Percentiles rank a stretch among this genome's conserved stretches.
These are phyloP conservation scores for Nicotiana knightiana DNA, from an alignment of 257 asterid species.

Conservation along the genomic window DNA sequence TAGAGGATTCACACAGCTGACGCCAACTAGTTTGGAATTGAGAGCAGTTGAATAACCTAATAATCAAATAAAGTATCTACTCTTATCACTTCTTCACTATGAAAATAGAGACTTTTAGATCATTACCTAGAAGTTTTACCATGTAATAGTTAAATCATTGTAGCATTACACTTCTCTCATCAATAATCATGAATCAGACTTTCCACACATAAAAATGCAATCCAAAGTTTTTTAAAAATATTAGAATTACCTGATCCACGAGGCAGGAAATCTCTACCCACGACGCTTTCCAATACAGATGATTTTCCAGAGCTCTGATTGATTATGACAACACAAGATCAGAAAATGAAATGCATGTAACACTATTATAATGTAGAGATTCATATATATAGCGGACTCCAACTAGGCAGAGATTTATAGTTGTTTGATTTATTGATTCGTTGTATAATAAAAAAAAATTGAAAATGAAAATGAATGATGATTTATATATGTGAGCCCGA, in stretches of 20 bases:
- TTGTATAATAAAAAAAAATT: not conserved
- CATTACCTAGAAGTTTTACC: not conserved
- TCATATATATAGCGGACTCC: not conserved
- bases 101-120: not conserved
- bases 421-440: not conserved
- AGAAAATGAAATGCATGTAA: not conserved
- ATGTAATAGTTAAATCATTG: not conserved
- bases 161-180: not conserved
- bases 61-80: not conserved
- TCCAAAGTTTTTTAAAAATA: not conserved
- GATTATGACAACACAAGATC: slow-evolving; percentile 7
- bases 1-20: not conserved
- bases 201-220: not conserved
- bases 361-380: not conserved
- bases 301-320: slow-evolving; percentile 94
- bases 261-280: slow-evolving; percentile 94
- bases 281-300: slow-evolving; percentile 93
- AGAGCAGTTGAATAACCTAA: not conserved
- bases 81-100: not conserved
- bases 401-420: not conserved
- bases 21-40: not conserved
- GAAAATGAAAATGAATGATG: not conserved
- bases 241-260: slow-evolving; percentile 86
- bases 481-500: not conserved
- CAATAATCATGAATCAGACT: not conserved